A percentile compares a stretch with the other conserved stretches of the same genome.
Evolutionary conservation across 257 asterid genomes (phyloP).

Genomic region (Solanum tarapatanum): DNA sequence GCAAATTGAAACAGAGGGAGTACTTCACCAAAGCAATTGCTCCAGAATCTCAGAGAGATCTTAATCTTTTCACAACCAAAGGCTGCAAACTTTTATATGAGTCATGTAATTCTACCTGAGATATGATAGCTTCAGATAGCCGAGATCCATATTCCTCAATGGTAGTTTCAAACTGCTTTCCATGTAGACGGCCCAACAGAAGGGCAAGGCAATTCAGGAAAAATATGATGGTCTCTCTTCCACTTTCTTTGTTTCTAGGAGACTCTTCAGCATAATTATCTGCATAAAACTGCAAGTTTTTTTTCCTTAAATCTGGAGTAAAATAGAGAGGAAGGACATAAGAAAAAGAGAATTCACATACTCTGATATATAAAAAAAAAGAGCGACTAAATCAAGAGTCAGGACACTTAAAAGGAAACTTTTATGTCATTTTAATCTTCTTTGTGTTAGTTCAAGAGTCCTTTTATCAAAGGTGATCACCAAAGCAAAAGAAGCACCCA

Average conservation of each 20-base stretch:
- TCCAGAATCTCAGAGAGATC: neutral
- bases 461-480: neutral
- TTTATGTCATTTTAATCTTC: neutral
- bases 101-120: slow-evolving; percentile 48
- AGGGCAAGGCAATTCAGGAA: slow-evolving; percentile 79
- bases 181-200: slow-evolving; percentile 60
- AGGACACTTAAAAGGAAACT: neutral
- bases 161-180: slow-evolving; percentile 46
- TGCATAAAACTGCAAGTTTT: slow-evolving; percentile 50
- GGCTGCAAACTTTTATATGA: neutral
- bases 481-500: neutral
- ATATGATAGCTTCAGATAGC: slow-evolving; percentile 49
- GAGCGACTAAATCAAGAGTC: neutral
- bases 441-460: neutral
- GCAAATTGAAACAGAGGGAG: neutral
- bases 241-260: slow-evolving; percentile 32
- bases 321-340: neutral
- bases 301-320: neutral
- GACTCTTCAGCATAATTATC: slow-evolving; percentile 51
- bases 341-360: neutral
- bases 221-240: slow-evolving; percentile 54
- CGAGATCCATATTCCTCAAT: slow-evolving; percentile 59
- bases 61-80: neutral
- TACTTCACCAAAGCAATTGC: neutral
- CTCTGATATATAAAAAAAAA: neutral